A percentile compares a stretch with the other conserved stretches of the same genome.
Conservation (phyloP, 2,329 filamentous ascomycete species). For the Cryphonectria naterciae region DNA sequence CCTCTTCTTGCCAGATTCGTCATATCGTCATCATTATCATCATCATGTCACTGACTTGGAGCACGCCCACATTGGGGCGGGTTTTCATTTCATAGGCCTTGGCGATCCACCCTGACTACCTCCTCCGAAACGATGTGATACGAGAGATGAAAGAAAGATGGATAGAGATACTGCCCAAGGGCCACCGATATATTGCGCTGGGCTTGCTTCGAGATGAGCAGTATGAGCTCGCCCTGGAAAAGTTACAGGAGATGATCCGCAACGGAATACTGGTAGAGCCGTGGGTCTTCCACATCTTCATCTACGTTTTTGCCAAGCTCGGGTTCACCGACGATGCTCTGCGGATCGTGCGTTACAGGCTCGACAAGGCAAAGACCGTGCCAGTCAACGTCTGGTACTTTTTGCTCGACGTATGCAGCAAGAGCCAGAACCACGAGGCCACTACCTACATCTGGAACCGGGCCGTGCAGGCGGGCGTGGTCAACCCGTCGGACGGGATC, state of each 20-base stretch:
- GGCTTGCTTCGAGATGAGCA: conserved; percentile 81
- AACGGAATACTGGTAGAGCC: conserved; percentile 58
- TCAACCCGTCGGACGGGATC: conserved; percentile 40
- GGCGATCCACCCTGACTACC: conserved; percentile 83
- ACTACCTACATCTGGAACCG: conserved; percentile 74
- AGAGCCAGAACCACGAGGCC: conserved; percentile 64
- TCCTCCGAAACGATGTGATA: conserved; percentile 72
- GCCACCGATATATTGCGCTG: conserved; percentile 69
- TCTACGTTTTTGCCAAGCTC: conserved; percentile 72
- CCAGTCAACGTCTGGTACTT: conserved; percentile 67
- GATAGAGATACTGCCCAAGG: conserved; percentile 64
- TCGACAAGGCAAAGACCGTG: conserved; percentile 39
- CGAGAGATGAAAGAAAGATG: conserved; percentile 75
- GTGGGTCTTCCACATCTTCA: conserved; percentile 81
- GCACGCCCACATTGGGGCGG: background rate
- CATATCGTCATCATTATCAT: background rate
- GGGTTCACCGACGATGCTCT: conserved; percentile 80
- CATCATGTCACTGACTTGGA: conserved; percentile 13
- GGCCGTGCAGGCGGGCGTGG: conserved; percentile 48
- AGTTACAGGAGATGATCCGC: conserved; percentile 68
- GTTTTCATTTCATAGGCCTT: conserved; percentile 57
- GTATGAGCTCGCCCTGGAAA: conserved; percentile 77
- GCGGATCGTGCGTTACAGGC: conserved; percentile 65
- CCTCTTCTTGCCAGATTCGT: conserved; percentile 17
- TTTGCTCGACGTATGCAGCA: conserved; percentile 75